Base-by-base conservation (phyloP, 208 protist genomes). In the Leishmania arabica region DNA sequence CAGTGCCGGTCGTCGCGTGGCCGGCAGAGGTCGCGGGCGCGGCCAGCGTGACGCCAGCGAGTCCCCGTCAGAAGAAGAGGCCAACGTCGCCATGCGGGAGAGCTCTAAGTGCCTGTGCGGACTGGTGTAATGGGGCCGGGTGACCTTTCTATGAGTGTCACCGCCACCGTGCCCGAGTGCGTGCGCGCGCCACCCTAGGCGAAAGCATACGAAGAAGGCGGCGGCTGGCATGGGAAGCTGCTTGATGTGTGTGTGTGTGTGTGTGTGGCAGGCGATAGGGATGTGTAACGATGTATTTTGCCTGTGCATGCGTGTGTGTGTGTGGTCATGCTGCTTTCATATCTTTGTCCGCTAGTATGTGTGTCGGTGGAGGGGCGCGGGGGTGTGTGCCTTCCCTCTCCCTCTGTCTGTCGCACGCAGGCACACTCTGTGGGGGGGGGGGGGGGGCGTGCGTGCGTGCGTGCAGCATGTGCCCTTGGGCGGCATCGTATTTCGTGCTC, bases 31-130 rank as follows among this genome's bases (percentile, higher is more conserved):
- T 19, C 34, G 40, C 19, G 24, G 15, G 31, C n/a, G 27, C 11
- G 54, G 34, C 13, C 53, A 47, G 19, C 54, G 31, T 37, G 37
- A 79, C 49, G 60, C 17, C 7, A 87, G 79, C 54, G 79, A 83
- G n/a, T 80, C 80, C 5, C 73, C 74, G 19, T 87, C 80, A 21
- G 80, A 84, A 24, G 79, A 40, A 42, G 83, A 86, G 62, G 60
- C 51, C 19, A 87, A 82, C 56, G 77, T 87, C 24, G 84, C 79
- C 15, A 84, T 87, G 84, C 84, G 79, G 27, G 84, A 87, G 40
- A 87, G 84, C 70, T 87, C 84, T 1, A 87, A 87, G 71, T 87
- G 84, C 58, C n/a, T 87, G 6, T 87, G 84, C 53, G 84, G 84
- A 3, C 58, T 87, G 27, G 81, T 87, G 68, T 87, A 53, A 73